Evolutionary conservation across 192 early-diverging fungal species (phyloP), one percentile per base, ranked within the genome.

Genomic region (Coemansia sp.): DNA sequence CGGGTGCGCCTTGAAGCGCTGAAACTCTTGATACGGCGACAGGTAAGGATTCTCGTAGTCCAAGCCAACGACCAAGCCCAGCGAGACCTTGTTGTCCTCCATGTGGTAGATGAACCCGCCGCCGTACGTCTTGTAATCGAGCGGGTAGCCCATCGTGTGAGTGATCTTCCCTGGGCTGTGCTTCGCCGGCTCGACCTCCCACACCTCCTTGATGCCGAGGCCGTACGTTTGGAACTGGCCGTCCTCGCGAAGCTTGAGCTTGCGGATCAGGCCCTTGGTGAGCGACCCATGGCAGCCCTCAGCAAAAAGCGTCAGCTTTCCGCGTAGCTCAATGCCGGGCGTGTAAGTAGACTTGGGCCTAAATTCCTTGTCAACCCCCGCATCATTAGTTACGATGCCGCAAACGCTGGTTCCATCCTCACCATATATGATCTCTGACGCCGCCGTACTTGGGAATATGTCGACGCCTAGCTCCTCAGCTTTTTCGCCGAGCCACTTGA

Each of bases 251-350:
- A 99, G 83, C 75, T 92, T 89, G 71, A 96, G 95, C 76, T 96
- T 92, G 66, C 86, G 79, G 71, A 93, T 89, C 61, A 98, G 75
- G 57, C 92, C 86, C 84, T 99, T 99, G 46, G 95, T 92, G 35
- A 99, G 86, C 41, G 91, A 93, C 14, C 97, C 96, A 69, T 99
- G 97, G 79, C 97, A 99, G 25, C 97, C 97, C 75, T 99, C 97
- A 29, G 94, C 97, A 84, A 99, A 95, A 35, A 98, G 74, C 22
- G 96, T 98, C 25, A 97, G 88, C 74, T 94, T 95, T 4, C 94
- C 95, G 38, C 90, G 92, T 60, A 99, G 87, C 76, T 93, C 93
- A 90, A 99, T 98, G 11, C 97, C 97, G 10, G 92, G 91, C 64
- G 96, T 94, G 76, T 93, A 99, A 37, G 79, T 90, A 31, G 95